Percentiles rank a stretch among this genome's conserved stretches.
Evolutionary conservation across 805 yeast genomes (phyloP).

Genomic region (Metschnikowia picachoensis): DNA sequence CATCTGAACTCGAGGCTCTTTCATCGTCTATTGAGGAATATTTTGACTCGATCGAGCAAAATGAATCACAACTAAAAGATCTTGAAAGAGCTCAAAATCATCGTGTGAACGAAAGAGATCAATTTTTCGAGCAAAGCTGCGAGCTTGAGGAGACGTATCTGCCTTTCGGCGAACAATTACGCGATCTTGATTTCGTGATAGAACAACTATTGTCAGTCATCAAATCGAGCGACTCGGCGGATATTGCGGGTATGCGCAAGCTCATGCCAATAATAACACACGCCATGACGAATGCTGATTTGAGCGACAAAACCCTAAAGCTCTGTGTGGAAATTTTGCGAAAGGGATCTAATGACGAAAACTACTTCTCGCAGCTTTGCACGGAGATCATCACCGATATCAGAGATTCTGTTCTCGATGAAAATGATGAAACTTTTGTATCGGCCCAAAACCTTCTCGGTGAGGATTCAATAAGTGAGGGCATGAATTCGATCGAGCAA

Average conservation of each 20-base stretch:
- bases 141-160: constrained; percentile 22
- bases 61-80: constrained; percentile 8
- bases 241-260: constrained; percentile 83
- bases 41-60: constrained; percentile 2
- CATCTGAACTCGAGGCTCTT: constrained; percentile 8
- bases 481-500: constrained; percentile 16
- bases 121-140: constrained; percentile 5
- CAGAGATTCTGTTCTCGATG: constrained; percentile 58
- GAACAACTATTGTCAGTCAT: constrained; percentile 69
- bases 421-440: constrained; percentile 27
- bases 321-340: constrained; percentile 62
- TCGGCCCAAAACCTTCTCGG: constrained; percentile 24
- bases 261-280: constrained; percentile 50
- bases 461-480: constrained; percentile 17
- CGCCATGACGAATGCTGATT: constrained; percentile 53
- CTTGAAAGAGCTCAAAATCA: constrained; percentile 12
- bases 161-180: constrained; percentile 42
- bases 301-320: constrained; percentile 51
- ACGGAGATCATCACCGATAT: constrained; percentile 85
- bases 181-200: constrained; percentile 67
- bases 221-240: constrained; percentile 75
- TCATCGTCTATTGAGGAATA: constrained; percentile 6
- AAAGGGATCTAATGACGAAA: constrained; percentile 70
- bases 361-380: constrained; percentile 78
- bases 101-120: constrained; percentile 12